phyloP scores from a whole-genome alignment of 345 rosid species.

The Brassica juncea region DNA sequence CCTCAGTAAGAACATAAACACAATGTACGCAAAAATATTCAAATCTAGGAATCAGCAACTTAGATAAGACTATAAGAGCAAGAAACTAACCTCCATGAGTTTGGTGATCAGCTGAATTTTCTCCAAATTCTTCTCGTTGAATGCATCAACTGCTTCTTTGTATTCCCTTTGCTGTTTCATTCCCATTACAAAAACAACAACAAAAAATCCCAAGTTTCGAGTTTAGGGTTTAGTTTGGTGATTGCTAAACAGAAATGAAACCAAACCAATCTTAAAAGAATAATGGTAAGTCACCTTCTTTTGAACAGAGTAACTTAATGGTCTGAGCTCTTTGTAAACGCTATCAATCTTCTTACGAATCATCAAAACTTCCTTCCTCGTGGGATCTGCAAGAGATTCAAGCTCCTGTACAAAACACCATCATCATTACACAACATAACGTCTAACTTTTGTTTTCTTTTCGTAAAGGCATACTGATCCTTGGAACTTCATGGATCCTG shows the following conservation, averaged over 20 bases:
- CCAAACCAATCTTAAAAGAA: not conserved
- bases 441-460: not conserved
- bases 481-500: not conserved
- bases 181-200: not conserved
- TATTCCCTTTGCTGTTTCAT: not conserved
- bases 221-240: not conserved
- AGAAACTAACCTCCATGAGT: not conserved
- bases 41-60: not conserved
- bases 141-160: not conserved
- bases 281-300: not conserved
- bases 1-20: not conserved
- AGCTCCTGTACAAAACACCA: not conserved
- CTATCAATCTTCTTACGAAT: not conserved
- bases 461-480: not conserved
- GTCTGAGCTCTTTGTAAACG: slow-evolving; percentile 1
- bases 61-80: not conserved
- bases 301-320: not conserved
- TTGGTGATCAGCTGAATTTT: not conserved
- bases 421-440: not conserved
- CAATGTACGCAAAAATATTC: not conserved
- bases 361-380: not conserved
- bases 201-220: not conserved
- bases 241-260: not conserved
- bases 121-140: not conserved
- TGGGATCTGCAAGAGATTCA: slow-evolving; percentile 1